These are phyloP conservation scores for Colletotrichum endophyticum DNA, from an alignment of 2,329 filamentous ascomycete species.

Conservation along the genomic window DNA sequence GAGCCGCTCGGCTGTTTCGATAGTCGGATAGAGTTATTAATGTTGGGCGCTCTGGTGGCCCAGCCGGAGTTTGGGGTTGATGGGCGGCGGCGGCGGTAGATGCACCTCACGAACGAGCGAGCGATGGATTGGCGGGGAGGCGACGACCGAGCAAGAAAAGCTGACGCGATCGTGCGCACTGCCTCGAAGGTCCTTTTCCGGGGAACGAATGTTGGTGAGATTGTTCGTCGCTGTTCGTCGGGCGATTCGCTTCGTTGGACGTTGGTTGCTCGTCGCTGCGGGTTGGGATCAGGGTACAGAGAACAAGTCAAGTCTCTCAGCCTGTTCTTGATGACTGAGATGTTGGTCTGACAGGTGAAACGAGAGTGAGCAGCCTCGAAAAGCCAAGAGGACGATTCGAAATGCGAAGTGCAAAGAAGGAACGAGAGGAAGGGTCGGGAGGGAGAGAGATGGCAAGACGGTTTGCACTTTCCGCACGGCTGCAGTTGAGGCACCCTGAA, in stretches of 20 bases:
- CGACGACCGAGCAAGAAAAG: neutral
- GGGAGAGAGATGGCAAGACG: neutral
- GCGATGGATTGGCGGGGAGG: neutral
- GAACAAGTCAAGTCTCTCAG: neutral
- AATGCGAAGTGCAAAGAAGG: neutral
- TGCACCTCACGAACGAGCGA: neutral
- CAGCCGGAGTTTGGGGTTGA: neutral
- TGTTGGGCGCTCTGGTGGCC: neutral
- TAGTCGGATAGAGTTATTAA: neutral
- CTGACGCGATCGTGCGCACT: conserved; percentile 8
- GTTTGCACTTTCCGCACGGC: neutral
- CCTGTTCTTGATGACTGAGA: neutral
- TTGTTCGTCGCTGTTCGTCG: neutral
- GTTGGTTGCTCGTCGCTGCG: neutral
- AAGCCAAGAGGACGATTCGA: neutral
- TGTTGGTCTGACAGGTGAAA: neutral
- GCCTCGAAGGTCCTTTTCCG: neutral
- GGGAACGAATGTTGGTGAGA: neutral
- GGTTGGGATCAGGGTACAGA: neutral
- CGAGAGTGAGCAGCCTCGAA: conserved; percentile 2
- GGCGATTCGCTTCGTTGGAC: neutral
- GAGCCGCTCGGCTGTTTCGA: conserved; percentile 8
- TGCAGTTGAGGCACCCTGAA: neutral
- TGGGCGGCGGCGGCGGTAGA: neutral
- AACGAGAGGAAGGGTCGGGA: neutral